Evolutionary conservation across 495 filamentous ascomycete genomes (phyloP), one percentile per base, ranked within the genome.

Genomic region (Aspergillus homomorphus): DNA sequence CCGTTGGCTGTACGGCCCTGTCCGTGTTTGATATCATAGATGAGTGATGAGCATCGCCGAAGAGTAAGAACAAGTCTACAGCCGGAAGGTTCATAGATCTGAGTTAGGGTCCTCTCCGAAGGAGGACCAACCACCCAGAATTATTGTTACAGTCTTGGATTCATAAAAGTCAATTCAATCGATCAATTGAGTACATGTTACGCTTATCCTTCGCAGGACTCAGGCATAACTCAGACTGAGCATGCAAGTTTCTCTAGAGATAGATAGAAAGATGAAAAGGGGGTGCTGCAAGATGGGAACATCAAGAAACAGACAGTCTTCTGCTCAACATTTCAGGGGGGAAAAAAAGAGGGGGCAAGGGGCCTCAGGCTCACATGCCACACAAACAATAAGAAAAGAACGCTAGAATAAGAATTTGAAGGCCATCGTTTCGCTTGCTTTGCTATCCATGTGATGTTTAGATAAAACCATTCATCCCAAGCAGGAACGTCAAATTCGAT

Each of bases 281-380:
- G 21, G 15, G 33, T 49, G 45, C 20, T 48, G 3, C 14, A 26
- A 49, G 45, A 44, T 21, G 28, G 21, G 22, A 28, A 23, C 51
- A 50, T 54, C 54, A 54, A 50, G 24, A 62, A 62, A 52, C 45
- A 57, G 24, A 51, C 15, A 46, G 24, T 48, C 41, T 56, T 38
- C 33, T 12, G 33, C 33, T 19, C 26, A 41, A 38, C 33, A 38
- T 12, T 14, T 38, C 26, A 30, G 44, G n/a, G 18, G 22, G 9
- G 54, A 51, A 22, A 53, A 46, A 41, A 41, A 46, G 41, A 51
- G 6, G 21, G 33, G 3, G 16, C 9, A 30, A 6, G 30, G 30
- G 19, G 10, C 14, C n/a, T 15, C n/a, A 14, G 18, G 23, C n/a
- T 24, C 30, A 10, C 1, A 30, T 28, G 48, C 15, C 24, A 30